Evolutionary conservation across 2,329 filamentous ascomycete species (phyloP).

Genomic region (Lachnellula suecica): DNA sequence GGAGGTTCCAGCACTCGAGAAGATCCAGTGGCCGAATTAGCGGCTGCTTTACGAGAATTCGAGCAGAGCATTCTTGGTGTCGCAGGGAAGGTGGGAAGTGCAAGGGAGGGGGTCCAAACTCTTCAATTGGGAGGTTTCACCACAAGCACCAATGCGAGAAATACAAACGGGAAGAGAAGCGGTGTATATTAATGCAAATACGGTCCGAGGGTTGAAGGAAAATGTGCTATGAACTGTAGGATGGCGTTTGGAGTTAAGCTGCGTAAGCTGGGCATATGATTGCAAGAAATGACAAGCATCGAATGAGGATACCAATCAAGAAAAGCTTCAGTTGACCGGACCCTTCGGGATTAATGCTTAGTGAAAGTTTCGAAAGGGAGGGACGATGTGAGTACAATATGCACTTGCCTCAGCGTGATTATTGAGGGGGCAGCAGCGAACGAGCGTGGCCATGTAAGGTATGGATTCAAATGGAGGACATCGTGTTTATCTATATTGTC

Average conservation of each 20-base stretch:
- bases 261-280: background rate
- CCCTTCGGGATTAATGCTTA: background rate
- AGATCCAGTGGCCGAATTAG: conserved; percentile 50
- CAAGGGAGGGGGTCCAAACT: conserved; percentile 60
- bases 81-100: conserved; percentile 57
- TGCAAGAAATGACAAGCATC: background rate
- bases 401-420: background rate
- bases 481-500: too few species aligned
- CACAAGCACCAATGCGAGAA: conserved; percentile 8
- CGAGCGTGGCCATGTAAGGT: too few species aligned
- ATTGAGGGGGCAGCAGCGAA: background rate
- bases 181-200: conserved; percentile 27
- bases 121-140: conserved; percentile 46
- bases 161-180: conserved; percentile 18
- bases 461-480: too few species aligned
- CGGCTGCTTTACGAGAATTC: conserved; percentile 61
- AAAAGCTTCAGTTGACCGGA: background rate
- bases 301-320: conserved; percentile 6
- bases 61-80: conserved; percentile 64
- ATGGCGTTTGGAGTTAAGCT: conserved; percentile 10
- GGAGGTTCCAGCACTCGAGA: conserved; percentile 38
- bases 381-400: too few species aligned
- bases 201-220: background rate
- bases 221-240: conserved; percentile 7
- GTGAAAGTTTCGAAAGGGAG: too few species aligned